Base-by-base conservation (phyloP, 257 asterid genomes). In the Solanum boliviense region DNA sequence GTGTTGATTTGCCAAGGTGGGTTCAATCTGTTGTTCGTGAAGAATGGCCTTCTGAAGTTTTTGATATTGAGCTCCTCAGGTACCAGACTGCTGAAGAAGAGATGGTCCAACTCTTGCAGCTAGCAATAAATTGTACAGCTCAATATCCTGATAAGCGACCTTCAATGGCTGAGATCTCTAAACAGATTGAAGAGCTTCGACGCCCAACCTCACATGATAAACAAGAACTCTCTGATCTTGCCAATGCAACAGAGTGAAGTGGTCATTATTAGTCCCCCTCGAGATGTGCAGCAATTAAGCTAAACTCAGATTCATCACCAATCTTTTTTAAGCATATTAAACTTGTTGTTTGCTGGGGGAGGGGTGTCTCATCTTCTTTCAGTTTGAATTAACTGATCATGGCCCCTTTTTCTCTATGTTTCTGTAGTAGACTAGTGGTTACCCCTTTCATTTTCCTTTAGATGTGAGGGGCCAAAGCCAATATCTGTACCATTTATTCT, bases 21-120 rank as follows among this genome's bases (percentile, higher is more conserved):
- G 98, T 94, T 75, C 97, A 93, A 62, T 95, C 98, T 4, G 94
- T 94, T 0, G 98, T 95, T 1, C 89, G 91, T 1, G 97, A 95
- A 70, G 98, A 94, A 90, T 95, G 98, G 98, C 92, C 95, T 7
- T 94, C 98, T 6, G 97, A 95, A 62, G 98, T 95, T 2, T 95
- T 95, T 20, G 98, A 95, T 84, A 87, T 94, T 39, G 98, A 94
- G 60, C 96, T 95, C 34, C 92, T 95, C 6, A 88, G 94, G 83
- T 84, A 93, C 90, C 93, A 92, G 87, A 91, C 83, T 38, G 84
- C 91, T 46, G 96, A 95, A 90, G 98, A 94, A 88, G 95, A 94
- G 88, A 94, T 95, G 98, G 96, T 94, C 87, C 94, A 94, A 86
- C 93, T 95, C 7, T 90, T 95, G 93, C 98, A 95, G 87, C 98